Percentiles rank a stretch among this genome's conserved stretches.
Conservation (phyloP, 306 rosid genomes). For the Trifolium repens region DNA sequence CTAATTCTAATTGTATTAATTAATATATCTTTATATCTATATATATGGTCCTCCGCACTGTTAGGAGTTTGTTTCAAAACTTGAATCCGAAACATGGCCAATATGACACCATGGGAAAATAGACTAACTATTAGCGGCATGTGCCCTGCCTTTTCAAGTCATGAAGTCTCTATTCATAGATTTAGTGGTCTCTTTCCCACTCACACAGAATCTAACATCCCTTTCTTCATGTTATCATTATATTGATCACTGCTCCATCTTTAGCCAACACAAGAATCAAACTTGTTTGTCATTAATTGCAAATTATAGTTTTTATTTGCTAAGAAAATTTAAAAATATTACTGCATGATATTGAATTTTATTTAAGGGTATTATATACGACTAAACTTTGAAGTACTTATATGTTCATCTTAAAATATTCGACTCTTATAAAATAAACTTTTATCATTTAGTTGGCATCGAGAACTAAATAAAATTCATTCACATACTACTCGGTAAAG, state of each 20-base stretch:
- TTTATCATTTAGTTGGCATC: no score
- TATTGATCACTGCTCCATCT: constrained; percentile 52
- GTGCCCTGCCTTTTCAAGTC: constrained; percentile 14
- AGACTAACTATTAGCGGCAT: neutral
- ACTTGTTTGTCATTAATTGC: constrained; percentile 39
- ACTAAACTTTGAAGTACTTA: no score
- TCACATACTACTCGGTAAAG: no score
- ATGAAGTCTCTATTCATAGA: constrained; percentile 31
- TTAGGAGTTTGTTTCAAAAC: neutral
- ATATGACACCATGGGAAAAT: neutral
- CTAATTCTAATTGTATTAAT: no score
- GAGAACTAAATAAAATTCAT: no score
- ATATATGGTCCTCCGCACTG: neutral
- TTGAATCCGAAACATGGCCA: constrained; percentile 5
- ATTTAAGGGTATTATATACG: no score
- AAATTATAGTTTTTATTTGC: neutral
- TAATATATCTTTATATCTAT: neutral
- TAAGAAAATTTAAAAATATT: neutral
- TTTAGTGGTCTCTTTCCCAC: constrained; percentile 36
- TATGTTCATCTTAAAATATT: no score
- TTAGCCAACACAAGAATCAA: constrained; percentile 57
- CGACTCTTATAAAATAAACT: no score
- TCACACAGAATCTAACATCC: constrained; percentile 46
- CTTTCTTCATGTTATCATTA: constrained; percentile 46
- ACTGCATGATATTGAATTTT: no score